These are phyloP conservation scores for Xylaria sp. DNA, from an alignment of 2,329 filamentous ascomycete species.

Conservation along the genomic window DNA sequence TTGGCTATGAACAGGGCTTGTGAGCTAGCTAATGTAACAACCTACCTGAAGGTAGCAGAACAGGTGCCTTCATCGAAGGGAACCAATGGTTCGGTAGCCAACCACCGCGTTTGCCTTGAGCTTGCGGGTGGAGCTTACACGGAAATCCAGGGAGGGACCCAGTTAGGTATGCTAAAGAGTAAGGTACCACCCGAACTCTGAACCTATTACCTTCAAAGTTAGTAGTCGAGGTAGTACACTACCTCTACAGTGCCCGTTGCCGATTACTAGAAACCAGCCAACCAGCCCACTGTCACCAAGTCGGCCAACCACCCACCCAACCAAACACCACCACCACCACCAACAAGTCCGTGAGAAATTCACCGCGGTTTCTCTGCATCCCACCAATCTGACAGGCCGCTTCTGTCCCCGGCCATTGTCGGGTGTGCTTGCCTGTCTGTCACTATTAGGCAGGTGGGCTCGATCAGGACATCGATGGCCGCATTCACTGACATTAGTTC, in stretches of 20 bases:
- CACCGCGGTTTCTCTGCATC: background rate
- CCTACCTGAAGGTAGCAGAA: constrained; percentile 3
- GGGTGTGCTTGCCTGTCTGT: constrained; percentile 8
- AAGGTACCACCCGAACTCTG: background rate
- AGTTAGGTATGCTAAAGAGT: background rate
- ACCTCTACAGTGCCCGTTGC: background rate
- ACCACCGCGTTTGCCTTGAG: constrained; percentile 28
- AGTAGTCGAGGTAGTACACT: background rate
- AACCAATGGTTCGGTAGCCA: constrained; percentile 36
- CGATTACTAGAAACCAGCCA: constrained; percentile 9
- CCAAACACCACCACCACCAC: background rate
- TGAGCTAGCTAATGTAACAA: background rate
- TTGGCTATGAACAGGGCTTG: background rate
- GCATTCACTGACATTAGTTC: constrained; percentile 12
- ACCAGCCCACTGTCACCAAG: background rate
- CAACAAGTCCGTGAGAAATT: constrained; percentile 16
- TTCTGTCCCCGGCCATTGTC: constrained; percentile 14
- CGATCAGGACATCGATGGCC: constrained; percentile 10
- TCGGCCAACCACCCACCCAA: constrained; percentile 11
- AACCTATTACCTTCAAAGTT: background rate
- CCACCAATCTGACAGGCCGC: constrained; percentile 17
- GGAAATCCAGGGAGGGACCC: background rate
- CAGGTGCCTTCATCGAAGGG: constrained; percentile 23
- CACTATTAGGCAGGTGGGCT: constrained; percentile 27
- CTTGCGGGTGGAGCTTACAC: constrained; percentile 36